phyloP scores from a whole-genome alignment of 352 stramenopile species.

The Phytophthora uliginosa region DNA sequence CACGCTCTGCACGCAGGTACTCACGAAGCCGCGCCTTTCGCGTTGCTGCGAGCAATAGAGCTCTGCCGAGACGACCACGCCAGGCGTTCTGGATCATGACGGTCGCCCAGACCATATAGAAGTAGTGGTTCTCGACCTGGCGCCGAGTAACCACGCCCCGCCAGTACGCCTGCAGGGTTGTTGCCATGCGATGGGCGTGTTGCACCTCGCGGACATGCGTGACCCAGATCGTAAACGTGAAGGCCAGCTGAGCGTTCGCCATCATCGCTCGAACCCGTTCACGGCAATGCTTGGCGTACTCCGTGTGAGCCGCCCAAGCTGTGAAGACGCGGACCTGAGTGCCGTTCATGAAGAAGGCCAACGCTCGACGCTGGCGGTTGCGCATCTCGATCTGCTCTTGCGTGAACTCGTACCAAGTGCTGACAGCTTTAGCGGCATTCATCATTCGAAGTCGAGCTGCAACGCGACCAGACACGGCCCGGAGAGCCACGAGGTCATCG shows the following conservation, averaged over 20 bases:
- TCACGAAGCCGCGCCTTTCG: constrained; percentile 72
- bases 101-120: constrained; percentile 65
- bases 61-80: constrained; percentile 62
- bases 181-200: constrained; percentile 45
- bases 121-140: constrained; percentile 68
- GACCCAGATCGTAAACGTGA: constrained; percentile 63
- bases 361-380: constrained; percentile 59
- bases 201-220: constrained; percentile 42
- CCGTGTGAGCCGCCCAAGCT: constrained; percentile 53
- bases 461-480: constrained; percentile 53
- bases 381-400: constrained; percentile 59
- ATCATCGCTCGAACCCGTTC: constrained; percentile 54
- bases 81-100: constrained; percentile 82
- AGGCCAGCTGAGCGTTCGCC: constrained; percentile 62
- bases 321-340: constrained; percentile 68
- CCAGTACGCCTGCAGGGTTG: constrained; percentile 72
- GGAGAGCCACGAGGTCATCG: constrained; percentile 48
- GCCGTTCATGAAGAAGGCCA: constrained; percentile 75
- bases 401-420: constrained; percentile 76
- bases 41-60: constrained; percentile 59
- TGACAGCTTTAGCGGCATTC: constrained; percentile 52
- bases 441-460: constrained; percentile 52
- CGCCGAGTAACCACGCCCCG: constrained; percentile 56
- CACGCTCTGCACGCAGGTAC: constrained; percentile 74
- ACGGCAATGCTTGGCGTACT: constrained; percentile 55